Percentiles rank a stretch among this genome's conserved stretches.
These are phyloP conservation scores for Penicillium sp. DNA, from an alignment of 2,329 filamentous ascomycete genomes.

Conservation along the genomic window DNA sequence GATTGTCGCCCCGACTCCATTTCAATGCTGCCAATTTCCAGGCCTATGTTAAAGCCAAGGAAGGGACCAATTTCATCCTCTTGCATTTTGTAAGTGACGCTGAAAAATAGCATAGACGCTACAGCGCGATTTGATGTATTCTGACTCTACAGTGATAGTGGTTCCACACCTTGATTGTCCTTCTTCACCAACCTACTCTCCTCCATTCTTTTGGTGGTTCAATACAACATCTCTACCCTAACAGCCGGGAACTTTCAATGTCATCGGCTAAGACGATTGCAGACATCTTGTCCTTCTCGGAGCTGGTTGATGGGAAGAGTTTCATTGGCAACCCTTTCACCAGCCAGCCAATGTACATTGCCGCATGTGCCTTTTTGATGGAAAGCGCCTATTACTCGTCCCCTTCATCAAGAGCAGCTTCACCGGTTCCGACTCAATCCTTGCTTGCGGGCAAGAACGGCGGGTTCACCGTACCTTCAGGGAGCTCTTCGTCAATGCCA, in stretches of 20 bases:
- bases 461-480: conserved; percentile 30
- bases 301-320: conserved; percentile 77
- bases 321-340: conserved; percentile 86
- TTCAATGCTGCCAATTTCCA: conserved; percentile 86
- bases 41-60: conserved; percentile 70
- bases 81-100: conserved; percentile 56
- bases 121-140: not conserved
- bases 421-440: conserved; percentile 39
- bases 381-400: conserved; percentile 68
- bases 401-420: conserved; percentile 56
- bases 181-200: conserved; percentile 76
- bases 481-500: conserved; percentile 23
- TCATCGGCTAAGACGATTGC: conserved; percentile 88
- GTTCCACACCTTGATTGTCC: conserved; percentile 81
- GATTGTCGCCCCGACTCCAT: conserved; percentile 65
- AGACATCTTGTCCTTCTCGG: conserved; percentile 79
- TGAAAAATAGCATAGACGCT: not conserved
- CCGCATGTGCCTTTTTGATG: conserved; percentile 80
- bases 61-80: conserved; percentile 80
- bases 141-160: conserved; percentile 41
- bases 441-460: conserved; percentile 28
- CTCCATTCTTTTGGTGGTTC: conserved; percentile 67
- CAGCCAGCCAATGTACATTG: conserved; percentile 85
- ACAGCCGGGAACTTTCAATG: conserved; percentile 76
- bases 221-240: conserved; percentile 67